Percentiles rank a stretch among this genome's conserved stretches.
phyloP scores from a whole-genome alignment of 1,139 yeast species.

The Geotrichum bryndzae region DNA sequence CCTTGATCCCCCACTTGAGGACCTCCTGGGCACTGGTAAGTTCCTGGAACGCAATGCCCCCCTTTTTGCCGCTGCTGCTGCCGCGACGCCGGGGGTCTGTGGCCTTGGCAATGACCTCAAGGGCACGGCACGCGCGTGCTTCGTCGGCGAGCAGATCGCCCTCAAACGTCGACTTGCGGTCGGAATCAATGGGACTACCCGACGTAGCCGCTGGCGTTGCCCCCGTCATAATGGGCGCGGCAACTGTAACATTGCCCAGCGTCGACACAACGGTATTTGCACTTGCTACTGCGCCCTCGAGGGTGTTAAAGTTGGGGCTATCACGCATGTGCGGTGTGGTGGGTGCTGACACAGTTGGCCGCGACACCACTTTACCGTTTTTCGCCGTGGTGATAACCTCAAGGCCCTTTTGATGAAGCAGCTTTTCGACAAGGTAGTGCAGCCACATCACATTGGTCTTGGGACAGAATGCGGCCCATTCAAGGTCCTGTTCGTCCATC shows the following conservation, averaged over 20 bases:
- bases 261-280: not conserved
- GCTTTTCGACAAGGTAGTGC: constrained; percentile 42
- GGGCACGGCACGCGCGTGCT: constrained; percentile 26
- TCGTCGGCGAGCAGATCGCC: constrained; percentile 21
- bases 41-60: constrained; percentile 10
- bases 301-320: not conserved
- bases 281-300: not conserved
- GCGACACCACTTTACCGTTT: constrained; percentile 19
- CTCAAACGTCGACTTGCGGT: constrained; percentile 7
- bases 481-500: constrained; percentile 22
- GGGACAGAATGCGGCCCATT: constrained; percentile 43
- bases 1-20: constrained; percentile 29
- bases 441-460: constrained; percentile 47
- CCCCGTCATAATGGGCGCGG: not conserved
- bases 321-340: not conserved
- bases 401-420: constrained; percentile 39
- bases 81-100: constrained; percentile 34
- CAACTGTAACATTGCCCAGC: not conserved
- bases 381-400: constrained; percentile 23
- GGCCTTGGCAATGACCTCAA: constrained; percentile 30
- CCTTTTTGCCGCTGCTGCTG: not conserved
- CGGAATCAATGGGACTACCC: not conserved
- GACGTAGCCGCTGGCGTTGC: not conserved
- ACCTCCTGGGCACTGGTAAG: constrained; percentile 28
- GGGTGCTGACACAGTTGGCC: not conserved